phyloP scores from a whole-genome alignment of 306 rosid genomes.

The Purshia tridentata region DNA sequence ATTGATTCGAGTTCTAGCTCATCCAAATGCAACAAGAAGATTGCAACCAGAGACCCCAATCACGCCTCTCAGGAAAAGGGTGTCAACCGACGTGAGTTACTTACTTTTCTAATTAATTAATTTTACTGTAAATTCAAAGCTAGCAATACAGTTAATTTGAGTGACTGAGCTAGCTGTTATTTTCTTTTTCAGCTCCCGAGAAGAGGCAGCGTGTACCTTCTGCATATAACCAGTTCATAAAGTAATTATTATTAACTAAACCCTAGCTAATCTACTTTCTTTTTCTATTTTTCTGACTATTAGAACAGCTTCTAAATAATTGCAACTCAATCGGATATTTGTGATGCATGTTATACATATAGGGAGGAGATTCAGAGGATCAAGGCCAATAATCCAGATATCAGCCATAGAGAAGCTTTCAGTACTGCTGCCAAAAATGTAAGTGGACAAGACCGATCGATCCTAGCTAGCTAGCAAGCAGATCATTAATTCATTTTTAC shows the following conservation, averaged over 20 bases:
- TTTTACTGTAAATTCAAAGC: neutral
- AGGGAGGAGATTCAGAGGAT: constrained; percentile 99
- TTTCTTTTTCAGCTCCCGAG: constrained; percentile 96
- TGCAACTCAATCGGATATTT: neutral
- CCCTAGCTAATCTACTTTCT: no score
- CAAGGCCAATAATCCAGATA: constrained; percentile 94
- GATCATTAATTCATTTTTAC: no score
- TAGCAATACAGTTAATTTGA: constrained; percentile 27
- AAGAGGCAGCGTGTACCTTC: constrained; percentile 99
- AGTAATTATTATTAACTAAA: constrained; percentile 36
- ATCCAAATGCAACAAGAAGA: constrained; percentile 76
- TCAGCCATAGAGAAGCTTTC: constrained; percentile 95
- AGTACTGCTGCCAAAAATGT: constrained; percentile 98
- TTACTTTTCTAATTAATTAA: no score
- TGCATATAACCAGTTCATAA: constrained; percentile 98
- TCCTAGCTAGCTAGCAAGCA: no score
- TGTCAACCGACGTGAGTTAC: constrained; percentile 74
- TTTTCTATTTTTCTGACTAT: no score
- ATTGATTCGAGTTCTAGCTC: constrained; percentile 61
- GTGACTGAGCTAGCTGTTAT: no score
- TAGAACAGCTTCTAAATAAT: no score
- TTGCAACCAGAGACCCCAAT: constrained; percentile 61
- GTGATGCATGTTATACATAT: no score
- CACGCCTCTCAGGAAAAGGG: constrained; percentile 55
- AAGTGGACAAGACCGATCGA: constrained; percentile 6